Evolutionary conservation across 495 filamentous ascomycete species (phyloP), one percentile per base, ranked within the genome.

Genomic region (Monascus purpureus): DNA sequence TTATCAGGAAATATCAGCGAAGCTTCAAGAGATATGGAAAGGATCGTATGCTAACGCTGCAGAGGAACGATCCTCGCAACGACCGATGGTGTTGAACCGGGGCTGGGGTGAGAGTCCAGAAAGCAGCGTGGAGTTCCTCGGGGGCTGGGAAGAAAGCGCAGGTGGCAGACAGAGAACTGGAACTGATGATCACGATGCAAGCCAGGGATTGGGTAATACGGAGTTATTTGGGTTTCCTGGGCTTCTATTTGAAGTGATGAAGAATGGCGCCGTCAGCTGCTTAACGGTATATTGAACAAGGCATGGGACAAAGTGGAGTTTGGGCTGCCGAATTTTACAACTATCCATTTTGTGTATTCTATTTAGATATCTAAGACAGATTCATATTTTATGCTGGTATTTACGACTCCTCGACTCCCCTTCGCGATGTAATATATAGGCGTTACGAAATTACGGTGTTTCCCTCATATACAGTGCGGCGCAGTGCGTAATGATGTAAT

Each of bases 191-290:
- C 70, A 59, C 27, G 77, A 76, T 42, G 72, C 72, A 16, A 55
- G 59, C 14, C 45, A 41, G 15, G 48, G 48, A 19, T 43, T 84
- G 52, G 66, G 73, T 11, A 90, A 84, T 34, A 90, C 82, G 15
- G 87, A 88, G 43, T 54, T 97, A 9, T 96, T 83, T 63, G 86
- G 87, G 8, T 96, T 92, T 49, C 90, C 88, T 1, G 90, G 90
- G 2, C 59, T 94, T 46, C 67, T 94, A 13, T 96, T 95, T 58
- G 90, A 97, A 58, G 88, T 97, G 8, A 54, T 95, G 55, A 90
- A 82, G 74, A 94, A 90, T 47, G 84, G 79, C 2, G 76, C 74
- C 25, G 84, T 97, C 19, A 88, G 82, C 50, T 79, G 78, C 19
- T 59, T 96, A 42, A 95, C 86, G n/a, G 73, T 93, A 7, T 93